phyloP scores from a whole-genome alignment of 129 eudicot genomes.

The Lonicera japonica region DNA sequence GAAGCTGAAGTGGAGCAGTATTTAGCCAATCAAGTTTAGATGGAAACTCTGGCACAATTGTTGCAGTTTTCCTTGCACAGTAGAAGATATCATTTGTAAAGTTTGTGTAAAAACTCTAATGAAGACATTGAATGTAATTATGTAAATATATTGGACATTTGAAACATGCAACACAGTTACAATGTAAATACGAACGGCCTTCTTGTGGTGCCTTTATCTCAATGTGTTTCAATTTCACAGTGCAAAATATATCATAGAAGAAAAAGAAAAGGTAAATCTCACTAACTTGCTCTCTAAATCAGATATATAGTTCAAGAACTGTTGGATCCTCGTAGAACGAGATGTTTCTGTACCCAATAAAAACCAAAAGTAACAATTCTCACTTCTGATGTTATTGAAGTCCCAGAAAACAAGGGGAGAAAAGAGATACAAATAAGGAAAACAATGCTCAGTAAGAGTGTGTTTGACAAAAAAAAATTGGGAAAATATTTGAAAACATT shows the following conservation, averaged over 20 bases:
- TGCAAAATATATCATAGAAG: background rate
- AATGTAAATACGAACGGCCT: background rate
- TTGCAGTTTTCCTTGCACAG: slow-evolving; percentile 43
- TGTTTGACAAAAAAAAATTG: no score
- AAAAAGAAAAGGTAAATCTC: background rate
- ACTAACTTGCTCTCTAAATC: slow-evolving; percentile 72
- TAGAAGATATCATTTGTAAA: slow-evolving; percentile 7
- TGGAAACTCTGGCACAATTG: slow-evolving; percentile 89
- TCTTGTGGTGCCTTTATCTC: background rate
- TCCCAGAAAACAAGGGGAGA: background rate
- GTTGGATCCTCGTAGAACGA: slow-evolving; percentile 56
- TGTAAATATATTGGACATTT: background rate
- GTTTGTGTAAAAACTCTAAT: background rate
- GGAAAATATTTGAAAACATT: no score
- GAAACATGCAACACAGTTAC: slow-evolving; percentile 4
- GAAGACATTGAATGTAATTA: background rate
- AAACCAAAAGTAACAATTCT: slow-evolving; percentile 16
- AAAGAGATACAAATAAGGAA: background rate
- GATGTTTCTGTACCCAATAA: slow-evolving; percentile 49
- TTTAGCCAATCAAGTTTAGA: slow-evolving; percentile 95
- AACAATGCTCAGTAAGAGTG: no score
- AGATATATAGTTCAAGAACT: slow-evolving; percentile 72
- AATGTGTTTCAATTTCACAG: background rate
- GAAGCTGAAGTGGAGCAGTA: slow-evolving; percentile 88
- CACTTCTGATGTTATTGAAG: slow-evolving; percentile 1